Evolutionary conservation across 75 land plant species (phyloP), one percentile per base, ranked within the genome.

Genomic region (Selaginella moellendorffii): DNA sequence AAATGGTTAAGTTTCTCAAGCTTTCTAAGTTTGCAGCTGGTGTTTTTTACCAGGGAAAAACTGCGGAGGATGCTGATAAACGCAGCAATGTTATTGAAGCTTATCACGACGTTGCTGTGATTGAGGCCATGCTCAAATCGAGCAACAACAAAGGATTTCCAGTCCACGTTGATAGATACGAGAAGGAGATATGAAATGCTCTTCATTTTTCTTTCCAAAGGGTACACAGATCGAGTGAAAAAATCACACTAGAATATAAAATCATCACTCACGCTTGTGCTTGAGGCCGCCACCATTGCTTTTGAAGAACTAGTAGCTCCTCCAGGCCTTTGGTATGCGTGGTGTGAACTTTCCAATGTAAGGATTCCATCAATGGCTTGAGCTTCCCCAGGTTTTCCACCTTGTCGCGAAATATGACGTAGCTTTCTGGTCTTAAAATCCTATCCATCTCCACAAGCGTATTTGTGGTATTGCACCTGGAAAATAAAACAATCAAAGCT

Each of bases 101-200:
- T 30, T 81, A 79, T 26, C 78, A 81, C 54, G 97, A 90, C 72
- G 76, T 90, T 28, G 91, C 85, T 20, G 82, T 90, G 5, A 65
- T 90, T n/a, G 97, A 90, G 68, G 97, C 97, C 26, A 87, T 90
- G 84, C 82, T 90, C 24, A 80, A 81, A 62, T 90, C 97, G 2
- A 80, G 90, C 25, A 27, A 65, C 17, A 77, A 74, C 52, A 71
- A 81, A 30, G 92, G 92, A 26, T 78, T 72, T 19, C 63, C 54
- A 19, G 76, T 77, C 67, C 72, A 68, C 23, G 87, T 83, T 21
- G 79, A 76, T 27, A 71, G 51, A 30, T 54, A 24, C 27, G 19
- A 30, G 1, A 29, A 20, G 24, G 2, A 21, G 14, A 19, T 20
- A 25, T 31, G 0, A 25, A 18, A 30, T 29, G 24, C 27, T 29